Percentiles rank a stretch among this genome's conserved stretches.
phyloP scores from a whole-genome alignment of 1,284 basidiomycete species.

The Leucoagaricus sp. region DNA sequence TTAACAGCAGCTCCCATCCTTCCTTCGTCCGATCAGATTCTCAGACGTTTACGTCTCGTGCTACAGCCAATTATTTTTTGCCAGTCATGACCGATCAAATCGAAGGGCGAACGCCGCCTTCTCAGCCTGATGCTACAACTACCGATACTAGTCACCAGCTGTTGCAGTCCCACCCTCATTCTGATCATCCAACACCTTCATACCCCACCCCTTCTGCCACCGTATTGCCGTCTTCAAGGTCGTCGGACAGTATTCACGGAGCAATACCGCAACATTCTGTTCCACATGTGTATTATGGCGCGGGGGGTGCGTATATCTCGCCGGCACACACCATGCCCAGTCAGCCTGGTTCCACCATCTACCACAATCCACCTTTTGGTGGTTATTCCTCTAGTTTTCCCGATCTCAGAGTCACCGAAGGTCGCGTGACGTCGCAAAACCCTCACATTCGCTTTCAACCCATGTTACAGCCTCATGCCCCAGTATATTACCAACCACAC shows the following conservation, averaged over 20 bases:
- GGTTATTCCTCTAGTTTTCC: constrained; percentile 36
- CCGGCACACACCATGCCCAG: constrained; percentile 47
- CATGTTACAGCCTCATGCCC: constrained; percentile 32
- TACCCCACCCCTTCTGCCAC: not conserved
- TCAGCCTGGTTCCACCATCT: constrained; percentile 38
- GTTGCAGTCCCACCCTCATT: not conserved
- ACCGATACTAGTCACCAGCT: not conserved
- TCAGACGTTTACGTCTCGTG: constrained; percentile 12
- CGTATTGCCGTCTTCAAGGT: not conserved
- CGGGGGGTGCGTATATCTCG: constrained; percentile 38
- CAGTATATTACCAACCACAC: constrained; percentile 36
- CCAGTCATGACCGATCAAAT: constrained; percentile 4
- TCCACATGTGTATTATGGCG: constrained; percentile 32
- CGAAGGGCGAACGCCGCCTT: not conserved
- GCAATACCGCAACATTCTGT: constrained; percentile 25
- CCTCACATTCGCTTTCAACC: constrained; percentile 37
- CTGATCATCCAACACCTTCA: not conserved
- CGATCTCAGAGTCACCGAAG: constrained; percentile 29
- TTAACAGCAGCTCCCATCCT: not conserved
- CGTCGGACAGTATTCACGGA: not conserved
- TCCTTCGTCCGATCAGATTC: not conserved
- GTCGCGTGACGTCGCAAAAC: constrained; percentile 32
- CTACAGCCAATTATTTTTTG: constrained; percentile 10
- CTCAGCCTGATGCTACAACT: not conserved
- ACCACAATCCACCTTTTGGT: constrained; percentile 39